Evolutionary conservation across 352 stramenopile species (phyloP), one percentile per base, ranked within the genome.

Genomic region (Pythium diclinum): DNA sequence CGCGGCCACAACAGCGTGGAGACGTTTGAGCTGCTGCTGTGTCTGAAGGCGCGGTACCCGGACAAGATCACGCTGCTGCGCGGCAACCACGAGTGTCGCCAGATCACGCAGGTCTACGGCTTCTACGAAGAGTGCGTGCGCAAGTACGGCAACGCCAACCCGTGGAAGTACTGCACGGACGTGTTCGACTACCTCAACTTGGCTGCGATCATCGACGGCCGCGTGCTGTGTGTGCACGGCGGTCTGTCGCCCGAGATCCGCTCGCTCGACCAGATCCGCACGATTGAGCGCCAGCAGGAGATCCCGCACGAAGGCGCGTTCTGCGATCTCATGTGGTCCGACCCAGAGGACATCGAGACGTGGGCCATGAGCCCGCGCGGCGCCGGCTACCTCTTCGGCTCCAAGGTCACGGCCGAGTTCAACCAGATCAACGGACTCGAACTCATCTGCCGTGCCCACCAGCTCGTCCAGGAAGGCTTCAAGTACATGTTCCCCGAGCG

Each of bases 261-360:
- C 19, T 98, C 92, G 52, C 81, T 99, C 42, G 96, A 99, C 76
- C 83, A 94, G 80, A 97, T 99, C 65, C 84, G 94, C 52, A 97
- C 88, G 68, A 98, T 99, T 78, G 92, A 99, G 80, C 84, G 97
- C 19, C 92, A 98, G 76, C 92, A 97, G 73, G 95, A 98, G 84
- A 96, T 98, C 59, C 93, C 95, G 4, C 94, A 98, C 64, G 89
- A 96, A 73, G 96, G 96, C 58, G 92, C 96, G 11, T 98, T 99
- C 75, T 98, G 93, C 67, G 96, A 99, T 82, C 87, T 99, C 69
- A 97, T 99, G 74, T 99, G 97, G 97, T 98, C 94, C 19, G 97
- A 99, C 73, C 97, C 97, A 0, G 94, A 98, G 71, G 94, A 98
- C 58, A 97, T 94, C 67, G 89, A 95, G 63, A 89, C 81, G 60